Percentiles rank a stretch among this genome's conserved stretches.
These are phyloP conservation scores for Sanguinoderma infundibulare DNA, from an alignment of 1,284 basidiomycete genomes.

Conservation along the genomic window DNA sequence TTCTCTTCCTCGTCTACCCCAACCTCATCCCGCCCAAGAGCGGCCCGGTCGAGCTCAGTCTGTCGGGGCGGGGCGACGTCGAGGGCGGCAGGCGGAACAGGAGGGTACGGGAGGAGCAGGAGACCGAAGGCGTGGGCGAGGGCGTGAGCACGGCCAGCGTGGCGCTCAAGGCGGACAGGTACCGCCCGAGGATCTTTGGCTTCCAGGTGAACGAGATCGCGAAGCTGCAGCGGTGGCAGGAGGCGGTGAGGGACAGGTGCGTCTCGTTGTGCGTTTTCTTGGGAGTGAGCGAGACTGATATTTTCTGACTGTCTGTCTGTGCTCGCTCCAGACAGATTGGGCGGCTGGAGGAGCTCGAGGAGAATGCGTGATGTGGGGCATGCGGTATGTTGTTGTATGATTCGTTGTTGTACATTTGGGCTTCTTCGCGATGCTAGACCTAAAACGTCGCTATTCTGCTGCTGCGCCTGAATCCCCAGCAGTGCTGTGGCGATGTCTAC, in stretches of 20 bases:
- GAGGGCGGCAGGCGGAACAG: conserved; percentile 36
- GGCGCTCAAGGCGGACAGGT: conserved; percentile 87
- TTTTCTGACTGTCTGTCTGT: background rate
- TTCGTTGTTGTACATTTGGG: background rate
- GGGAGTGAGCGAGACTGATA: background rate
- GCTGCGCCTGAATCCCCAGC: too few relatives aligned
- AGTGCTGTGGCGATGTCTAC: background rate
- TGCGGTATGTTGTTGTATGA: conserved; percentile 12
- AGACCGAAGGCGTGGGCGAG: conserved; percentile 62
- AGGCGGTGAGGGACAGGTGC: conserved; percentile 83
- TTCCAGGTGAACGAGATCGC: conserved; percentile 94
- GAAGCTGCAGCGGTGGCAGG: conserved; percentile 93
- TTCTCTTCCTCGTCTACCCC: conserved; percentile 95
- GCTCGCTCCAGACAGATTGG: conserved; percentile 51
- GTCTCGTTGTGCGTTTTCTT: background rate
- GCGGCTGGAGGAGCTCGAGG: conserved; percentile 51
- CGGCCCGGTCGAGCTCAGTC: conserved; percentile 57
- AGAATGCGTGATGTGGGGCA: conserved; percentile 21
- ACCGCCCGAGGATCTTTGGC: conserved; percentile 91
- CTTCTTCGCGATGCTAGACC: background rate
- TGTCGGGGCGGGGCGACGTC: conserved; percentile 25
- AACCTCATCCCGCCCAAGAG: conserved; percentile 86
- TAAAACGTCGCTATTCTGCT: too few relatives aligned
- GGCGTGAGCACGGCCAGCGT: conserved; percentile 74
- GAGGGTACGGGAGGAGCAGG: conserved; percentile 55